These are phyloP conservation scores for Artemisia argyi DNA, from an alignment of 129 eudicot species.

Conservation along the genomic window DNA sequence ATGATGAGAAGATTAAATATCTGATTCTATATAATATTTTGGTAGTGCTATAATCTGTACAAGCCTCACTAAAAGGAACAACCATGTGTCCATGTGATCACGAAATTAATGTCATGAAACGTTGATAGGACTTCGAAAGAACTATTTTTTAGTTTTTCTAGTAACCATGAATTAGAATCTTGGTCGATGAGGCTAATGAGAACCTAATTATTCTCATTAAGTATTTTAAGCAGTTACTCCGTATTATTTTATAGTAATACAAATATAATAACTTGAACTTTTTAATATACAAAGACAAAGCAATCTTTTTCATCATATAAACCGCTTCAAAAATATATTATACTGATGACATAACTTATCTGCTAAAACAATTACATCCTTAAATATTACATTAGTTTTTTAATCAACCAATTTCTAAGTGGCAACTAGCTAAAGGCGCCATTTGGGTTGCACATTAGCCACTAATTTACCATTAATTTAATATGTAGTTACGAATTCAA, in stretches of 20 bases:
- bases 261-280: background rate
- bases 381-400: no score
- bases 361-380: no score
- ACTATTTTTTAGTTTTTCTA: background rate
- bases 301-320: background rate
- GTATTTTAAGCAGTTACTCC: no score
- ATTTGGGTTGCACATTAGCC: no score
- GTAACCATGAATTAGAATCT: background rate
- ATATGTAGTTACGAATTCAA: background rate
- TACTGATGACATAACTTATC: no score
- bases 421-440: no score
- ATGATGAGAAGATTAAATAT: no score
- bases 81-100: background rate
- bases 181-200: background rate
- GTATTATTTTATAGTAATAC: background rate
- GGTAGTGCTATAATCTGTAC: background rate
- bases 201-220: background rate
- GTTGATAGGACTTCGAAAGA: background rate
- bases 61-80: background rate
- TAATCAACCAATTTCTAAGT: no score
- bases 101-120: background rate
- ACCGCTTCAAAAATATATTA: no score
- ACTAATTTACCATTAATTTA: no score
- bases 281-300: background rate
- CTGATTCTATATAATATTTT: no score